A percentile compares a stretch with the other conserved stretches of the same genome.
Evolutionary conservation across 2,329 filamentous ascomycete species (phyloP).

Genomic region (Xylaria sp.): DNA sequence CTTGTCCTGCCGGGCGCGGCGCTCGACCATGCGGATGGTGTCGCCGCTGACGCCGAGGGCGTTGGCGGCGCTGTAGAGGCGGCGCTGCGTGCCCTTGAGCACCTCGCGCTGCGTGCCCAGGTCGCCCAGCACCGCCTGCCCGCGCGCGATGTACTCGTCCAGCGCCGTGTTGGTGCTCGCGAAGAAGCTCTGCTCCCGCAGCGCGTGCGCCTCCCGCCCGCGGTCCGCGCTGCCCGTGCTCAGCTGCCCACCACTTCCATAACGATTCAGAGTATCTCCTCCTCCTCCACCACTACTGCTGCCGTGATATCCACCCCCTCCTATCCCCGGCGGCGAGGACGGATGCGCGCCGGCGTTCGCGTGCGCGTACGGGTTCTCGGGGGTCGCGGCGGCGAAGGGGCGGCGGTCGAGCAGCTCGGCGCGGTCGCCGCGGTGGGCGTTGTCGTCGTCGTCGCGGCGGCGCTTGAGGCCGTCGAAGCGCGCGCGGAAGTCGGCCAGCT

Average conservation of each 20-base stretch:
- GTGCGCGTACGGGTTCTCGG: conserved; percentile 91
- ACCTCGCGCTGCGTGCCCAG: conserved; percentile 89
- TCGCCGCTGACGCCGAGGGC: conserved; percentile 92
- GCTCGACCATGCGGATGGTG: conserved; percentile 95
- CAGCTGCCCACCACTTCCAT: conserved; percentile 44
- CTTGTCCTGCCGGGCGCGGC: conserved; percentile 90
- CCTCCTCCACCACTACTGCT: no score
- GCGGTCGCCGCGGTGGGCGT: conserved; percentile 67
- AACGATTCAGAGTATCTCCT: conserved; percentile 40
- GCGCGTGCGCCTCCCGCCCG: conserved; percentile 76
- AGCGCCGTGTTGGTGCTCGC: conserved; percentile 78
- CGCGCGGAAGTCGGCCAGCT: conserved; percentile 77
- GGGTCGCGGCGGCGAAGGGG: conserved; percentile 75
- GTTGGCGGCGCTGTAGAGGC: conserved; percentile 89
- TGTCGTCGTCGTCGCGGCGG: conserved; percentile 73
- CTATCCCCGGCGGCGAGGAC: no score
- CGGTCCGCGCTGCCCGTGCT: conserved; percentile 62
- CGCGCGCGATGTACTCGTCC: conserved; percentile 91
- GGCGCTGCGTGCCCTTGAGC: conserved; percentile 90
- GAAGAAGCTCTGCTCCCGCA: conserved; percentile 90
- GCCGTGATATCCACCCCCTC: no score
- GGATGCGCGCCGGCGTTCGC: conserved; percentile 39
- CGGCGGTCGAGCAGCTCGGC: conserved; percentile 83
- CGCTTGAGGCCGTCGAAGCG: conserved; percentile 79
- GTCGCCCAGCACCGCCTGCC: conserved; percentile 87